These are phyloP conservation scores for Histomonas meleagridis DNA, from an alignment of 208 protist species.

Conservation along the genomic window DNA sequence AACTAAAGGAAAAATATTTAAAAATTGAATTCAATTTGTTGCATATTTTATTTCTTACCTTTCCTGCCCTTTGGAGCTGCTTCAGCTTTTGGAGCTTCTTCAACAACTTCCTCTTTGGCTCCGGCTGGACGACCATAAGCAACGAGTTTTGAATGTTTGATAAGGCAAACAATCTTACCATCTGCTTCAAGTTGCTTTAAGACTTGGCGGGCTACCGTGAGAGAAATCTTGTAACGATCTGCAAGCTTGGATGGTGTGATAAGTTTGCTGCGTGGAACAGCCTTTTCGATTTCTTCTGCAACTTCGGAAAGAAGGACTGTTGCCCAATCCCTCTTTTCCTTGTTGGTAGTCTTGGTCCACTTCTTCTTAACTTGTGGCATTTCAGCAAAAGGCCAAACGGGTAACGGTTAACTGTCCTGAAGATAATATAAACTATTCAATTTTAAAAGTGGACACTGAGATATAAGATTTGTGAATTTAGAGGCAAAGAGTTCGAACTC, in stretches of 20 bases:
- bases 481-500: too few relatives aligned
- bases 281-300: neutral
- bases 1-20: too few relatives aligned
- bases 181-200: neutral
- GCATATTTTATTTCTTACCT: too few relatives aligned
- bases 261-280: neutral
- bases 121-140: neutral
- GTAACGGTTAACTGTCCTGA: too few relatives aligned
- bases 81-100: neutral
- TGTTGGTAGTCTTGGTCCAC: constrained; percentile 31
- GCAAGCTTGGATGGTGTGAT: constrained; percentile 10
- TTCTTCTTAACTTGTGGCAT: neutral
- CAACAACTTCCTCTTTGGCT: neutral
- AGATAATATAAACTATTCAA: too few relatives aligned
- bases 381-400: neutral
- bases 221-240: neutral
- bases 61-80: too few relatives aligned
- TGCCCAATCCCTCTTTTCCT: constrained; percentile 7
- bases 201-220: neutral
- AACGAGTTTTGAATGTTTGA: neutral
- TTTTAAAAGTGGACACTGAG: too few relatives aligned
- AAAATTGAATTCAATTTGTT: too few relatives aligned
- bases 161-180: neutral
- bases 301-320: neutral
- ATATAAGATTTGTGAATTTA: too few relatives aligned